Conservation (phyloP, 306 rosid species). For the Trifolium dubium region DNA sequence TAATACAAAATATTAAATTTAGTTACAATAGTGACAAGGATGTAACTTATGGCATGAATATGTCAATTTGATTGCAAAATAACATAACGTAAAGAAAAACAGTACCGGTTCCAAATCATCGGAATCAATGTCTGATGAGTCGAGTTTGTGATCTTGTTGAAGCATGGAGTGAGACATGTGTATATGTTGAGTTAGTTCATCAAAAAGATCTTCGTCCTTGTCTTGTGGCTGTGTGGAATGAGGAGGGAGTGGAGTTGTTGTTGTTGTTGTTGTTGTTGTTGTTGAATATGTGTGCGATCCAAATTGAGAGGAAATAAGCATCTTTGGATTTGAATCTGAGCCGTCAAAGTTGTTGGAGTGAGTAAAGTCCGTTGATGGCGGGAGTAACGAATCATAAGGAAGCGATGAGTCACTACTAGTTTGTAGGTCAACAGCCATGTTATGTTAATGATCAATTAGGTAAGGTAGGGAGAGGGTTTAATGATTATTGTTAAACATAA, state of each 20-base stretch:
- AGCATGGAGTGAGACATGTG: slow-evolving; percentile 48
- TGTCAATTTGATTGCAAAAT: too few relatives aligned
- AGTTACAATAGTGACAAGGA: too few relatives aligned
- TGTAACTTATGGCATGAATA: too few relatives aligned
- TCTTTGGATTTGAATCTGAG: slow-evolving; percentile 10
- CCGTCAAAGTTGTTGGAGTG: background rate
- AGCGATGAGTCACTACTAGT: slow-evolving; percentile 31
- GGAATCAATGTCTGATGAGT: slow-evolving; percentile 36
- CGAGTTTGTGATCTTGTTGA: slow-evolving; percentile 44
- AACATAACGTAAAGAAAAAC: background rate
- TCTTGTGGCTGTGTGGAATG: background rate
- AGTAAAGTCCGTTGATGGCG: slow-evolving; percentile 1
- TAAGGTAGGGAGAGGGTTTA: slow-evolving; percentile 12
- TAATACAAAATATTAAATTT: too few relatives aligned
- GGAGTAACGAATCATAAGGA: slow-evolving; percentile 32
- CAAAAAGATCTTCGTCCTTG: background rate
- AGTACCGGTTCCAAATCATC: slow-evolving; percentile 49
- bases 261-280: too few relatives aligned
- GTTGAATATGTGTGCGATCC: background rate
- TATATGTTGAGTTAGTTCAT: slow-evolving; percentile 47
- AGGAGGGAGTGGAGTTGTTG: background rate
- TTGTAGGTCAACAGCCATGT: slow-evolving; percentile 60
- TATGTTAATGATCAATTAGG: slow-evolving; percentile 36
- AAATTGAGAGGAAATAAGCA: background rate
- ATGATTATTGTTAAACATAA: background rate